Evolutionary conservation across 2,329 filamentous ascomycete species (phyloP), one percentile per base, ranked within the genome.

Genomic region (Alternaria ethzedia): DNA sequence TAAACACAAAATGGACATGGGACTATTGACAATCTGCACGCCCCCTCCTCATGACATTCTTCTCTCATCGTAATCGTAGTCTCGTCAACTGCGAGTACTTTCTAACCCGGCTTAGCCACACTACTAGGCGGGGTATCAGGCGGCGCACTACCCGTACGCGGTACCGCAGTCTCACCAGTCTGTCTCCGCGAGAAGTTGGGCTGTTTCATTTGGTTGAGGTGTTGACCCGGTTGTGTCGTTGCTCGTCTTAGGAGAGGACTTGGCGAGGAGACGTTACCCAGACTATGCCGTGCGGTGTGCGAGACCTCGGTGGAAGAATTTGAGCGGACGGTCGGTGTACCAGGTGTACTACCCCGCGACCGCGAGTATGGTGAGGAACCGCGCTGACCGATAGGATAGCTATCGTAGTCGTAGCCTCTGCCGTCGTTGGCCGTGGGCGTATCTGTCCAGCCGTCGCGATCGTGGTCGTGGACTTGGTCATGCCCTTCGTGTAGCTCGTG

Each of bases 181-280:
- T n/a, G n/a, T n/a, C n/a, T 28, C n/a, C 52, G 23, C 12, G 13
- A n/a, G 12, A 63, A 59, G 17, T 20, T 71, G 25, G 67, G 73
- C 17, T 69, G 73, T 2, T 64, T 69, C 17, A 68, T 75, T 15
- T 63, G 49, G 17, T n/a, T 70, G 3, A 68, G 70, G 30, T 75
- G 72, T 11, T 69, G 54, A 12, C 63, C 67, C 30, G 73, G 75
- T 55, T 77, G 73, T 17, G 72, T 75, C 5, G 75, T 79, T 4
- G 76, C 78, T 12, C 76, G 68, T 45, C 78, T 67, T 2, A 80
- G 59, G 43, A 80, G 61, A 41, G 79, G 78, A 56, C 78, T 80
- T 1, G 78, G 73, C 0, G 74, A 75, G 10, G 72, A 68, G 8
- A 69, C 25, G 44, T 68, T 69, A 12, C 57, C 52, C 7, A 68